These are phyloP conservation scores for Carex littledalei DNA, from an alignment of 176 grass and related monocot genomes.

Conservation along the genomic window DNA sequence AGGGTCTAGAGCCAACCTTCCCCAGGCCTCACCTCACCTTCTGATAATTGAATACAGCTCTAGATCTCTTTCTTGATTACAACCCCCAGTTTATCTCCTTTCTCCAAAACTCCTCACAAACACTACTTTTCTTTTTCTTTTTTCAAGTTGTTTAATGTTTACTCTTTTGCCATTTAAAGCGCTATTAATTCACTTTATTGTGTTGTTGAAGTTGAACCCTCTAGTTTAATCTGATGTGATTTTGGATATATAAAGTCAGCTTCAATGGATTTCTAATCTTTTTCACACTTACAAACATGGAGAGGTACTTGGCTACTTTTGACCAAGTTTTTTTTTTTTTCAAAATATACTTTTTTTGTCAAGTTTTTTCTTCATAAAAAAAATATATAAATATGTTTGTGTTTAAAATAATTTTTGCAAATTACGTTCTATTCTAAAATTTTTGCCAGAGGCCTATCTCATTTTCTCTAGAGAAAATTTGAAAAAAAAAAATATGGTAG, in stretches of 20 bases:
- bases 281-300: background rate
- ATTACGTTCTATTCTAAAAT: no score
- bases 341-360: no score
- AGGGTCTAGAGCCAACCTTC: background rate
- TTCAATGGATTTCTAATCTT: background rate
- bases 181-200: conserved; percentile 3
- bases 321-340: no score
- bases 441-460: no score
- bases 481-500: no score
- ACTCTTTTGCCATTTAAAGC: background rate
- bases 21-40: background rate
- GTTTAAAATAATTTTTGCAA: no score
- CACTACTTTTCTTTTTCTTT: background rate
- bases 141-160: background rate
- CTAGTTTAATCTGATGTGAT: background rate
- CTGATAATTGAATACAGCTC: background rate
- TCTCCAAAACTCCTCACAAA: background rate
- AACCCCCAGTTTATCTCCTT: background rate
- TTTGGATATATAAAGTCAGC: background rate
- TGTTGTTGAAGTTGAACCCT: background rate
- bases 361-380: no score
- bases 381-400: no score
- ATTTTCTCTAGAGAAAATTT: no score
- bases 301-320: no score
- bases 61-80: background rate